Evolutionary conservation across 139 green algal species (phyloP).

Genomic region (Chlamydomonas sp.): DNA sequence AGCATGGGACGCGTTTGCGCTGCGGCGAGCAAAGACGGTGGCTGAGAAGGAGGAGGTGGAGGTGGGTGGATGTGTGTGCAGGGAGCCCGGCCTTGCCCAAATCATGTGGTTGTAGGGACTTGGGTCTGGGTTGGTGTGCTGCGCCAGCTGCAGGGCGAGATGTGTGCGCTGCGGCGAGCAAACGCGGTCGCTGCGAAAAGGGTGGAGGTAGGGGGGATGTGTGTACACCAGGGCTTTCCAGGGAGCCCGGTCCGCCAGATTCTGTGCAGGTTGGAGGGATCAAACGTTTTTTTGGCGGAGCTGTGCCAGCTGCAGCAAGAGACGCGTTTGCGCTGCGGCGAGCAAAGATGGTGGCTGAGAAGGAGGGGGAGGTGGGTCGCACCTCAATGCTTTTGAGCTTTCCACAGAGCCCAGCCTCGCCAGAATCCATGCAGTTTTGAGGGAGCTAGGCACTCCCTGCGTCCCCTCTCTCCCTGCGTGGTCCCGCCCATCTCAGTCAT

Average conservation of each 20-base stretch:
- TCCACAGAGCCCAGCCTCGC: neutral
- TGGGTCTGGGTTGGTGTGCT: constrained; percentile 45
- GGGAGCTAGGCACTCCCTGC: too few relatives aligned
- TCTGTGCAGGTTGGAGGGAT: too few relatives aligned
- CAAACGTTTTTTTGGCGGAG: too few relatives aligned
- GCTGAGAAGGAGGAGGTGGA: constrained; percentile 47
- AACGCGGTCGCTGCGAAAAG: constrained; percentile 41
- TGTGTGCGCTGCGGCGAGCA: constrained; percentile 42
- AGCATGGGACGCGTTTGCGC: constrained; percentile 31
- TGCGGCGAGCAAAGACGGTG: constrained; percentile 39
- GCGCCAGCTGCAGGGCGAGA: constrained; percentile 8
- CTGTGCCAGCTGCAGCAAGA: constrained; percentile 15
- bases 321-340: constrained; percentile 38
- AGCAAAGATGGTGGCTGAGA: constrained; percentile 42
- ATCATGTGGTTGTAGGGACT: too few relatives aligned
- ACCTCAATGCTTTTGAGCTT: too few relatives aligned
- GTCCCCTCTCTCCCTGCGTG: too few relatives aligned
- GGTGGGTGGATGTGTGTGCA: constrained; percentile 29
- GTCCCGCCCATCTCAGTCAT: too few relatives aligned
- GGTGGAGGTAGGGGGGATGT: constrained; percentile 37
- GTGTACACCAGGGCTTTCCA: constrained; percentile 21
- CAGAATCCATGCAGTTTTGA: too few relatives aligned
- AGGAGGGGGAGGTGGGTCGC: constrained; percentile 41
- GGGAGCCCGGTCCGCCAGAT: neutral
- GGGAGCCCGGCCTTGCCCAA: neutral